Base-by-base conservation (phyloP, 106 monocot genomes). In the Amphibolis antarctica region DNA sequence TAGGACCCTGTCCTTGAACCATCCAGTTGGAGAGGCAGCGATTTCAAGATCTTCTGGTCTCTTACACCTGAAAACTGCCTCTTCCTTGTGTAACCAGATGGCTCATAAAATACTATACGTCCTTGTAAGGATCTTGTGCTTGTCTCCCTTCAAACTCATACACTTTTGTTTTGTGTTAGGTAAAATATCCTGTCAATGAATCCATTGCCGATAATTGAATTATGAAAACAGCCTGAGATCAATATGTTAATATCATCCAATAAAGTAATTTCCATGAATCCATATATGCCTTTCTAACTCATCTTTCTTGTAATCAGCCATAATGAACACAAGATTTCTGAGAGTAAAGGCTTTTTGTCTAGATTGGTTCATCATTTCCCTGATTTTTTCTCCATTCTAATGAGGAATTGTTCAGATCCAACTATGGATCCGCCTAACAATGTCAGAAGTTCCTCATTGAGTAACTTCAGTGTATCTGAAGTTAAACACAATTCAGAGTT, bases 291-390 rank as follows among this genome's bases (percentile, higher is more conserved):
- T 48, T 66, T 31, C 63, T 64, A 64, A 64, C 19, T 43, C 20
- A 22, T 43, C 13, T 73, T 18, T 55, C 65, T 31, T 59, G 24
- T 53, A 42, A 53, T 25, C 83, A 80, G 85, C 0, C 62, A 46
- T 55, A 68, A 72, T 69, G 71, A 47, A 28, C 73, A 69, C 52
- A 43, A 46, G 28, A 46, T 67, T 69, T 46, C 69, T 49, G 65
- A 49, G 7, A 77, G 74, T 31, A 74, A 73, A 45, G 77, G 79
- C n/a, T 86, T 94, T 55, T 71, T 89, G 20, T 79, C 77, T 46
- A 57, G 75, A 62, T 70, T 94, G 53, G 75, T 73, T 71, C 54
- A 70, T 47, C 78, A 51, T 63, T 72, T 94, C 61, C 86, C 85
- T 23, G 79, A 75, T 71, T 22, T 93, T 18, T 74, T 62, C 50